These are phyloP conservation scores for Ceratocystis albifundus DNA, from an alignment of 2,329 filamentous ascomycete genomes.

Conservation along the genomic window DNA sequence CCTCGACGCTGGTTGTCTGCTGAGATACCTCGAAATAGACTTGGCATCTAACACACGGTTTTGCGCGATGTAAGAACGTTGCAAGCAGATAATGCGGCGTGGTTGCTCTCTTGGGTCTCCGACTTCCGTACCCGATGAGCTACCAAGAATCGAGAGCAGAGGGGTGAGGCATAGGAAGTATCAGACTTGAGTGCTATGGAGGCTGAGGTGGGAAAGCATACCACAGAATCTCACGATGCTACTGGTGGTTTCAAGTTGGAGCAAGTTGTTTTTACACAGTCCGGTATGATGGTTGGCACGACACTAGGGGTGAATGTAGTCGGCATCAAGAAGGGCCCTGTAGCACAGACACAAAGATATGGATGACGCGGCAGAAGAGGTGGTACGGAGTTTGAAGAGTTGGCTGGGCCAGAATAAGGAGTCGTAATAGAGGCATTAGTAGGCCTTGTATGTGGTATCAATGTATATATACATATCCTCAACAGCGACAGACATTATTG, in stretches of 20 bases:
- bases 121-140: slow-evolving; percentile 37
- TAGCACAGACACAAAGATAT: slow-evolving; percentile 31
- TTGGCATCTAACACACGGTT: slow-evolving; percentile 32
- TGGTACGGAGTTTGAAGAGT: neutral
- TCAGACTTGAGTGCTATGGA: slow-evolving; percentile 42
- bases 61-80: slow-evolving; percentile 22
- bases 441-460: neutral
- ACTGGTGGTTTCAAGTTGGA: slow-evolving; percentile 31
- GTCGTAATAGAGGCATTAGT: neutral
- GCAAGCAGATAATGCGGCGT: slow-evolving; percentile 35
- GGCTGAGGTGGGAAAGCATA: slow-evolving; percentile 24
- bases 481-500: too few relatives aligned
- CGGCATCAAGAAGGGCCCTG: slow-evolving; percentile 34
- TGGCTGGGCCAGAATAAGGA: slow-evolving; percentile 2
- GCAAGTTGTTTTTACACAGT: slow-evolving; percentile 41
- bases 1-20: slow-evolving; percentile 32
- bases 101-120: slow-evolving; percentile 34
- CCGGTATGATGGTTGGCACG: slow-evolving; percentile 35
- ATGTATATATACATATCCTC: neutral
- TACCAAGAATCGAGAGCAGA: slow-evolving; percentile 34
- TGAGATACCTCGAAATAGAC: slow-evolving; percentile 26
- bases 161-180: slow-evolving; percentile 39
- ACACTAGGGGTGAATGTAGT: slow-evolving; percentile 38
- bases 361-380: slow-evolving; percentile 5
- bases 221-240: neutral